Percentiles rank a stretch among this genome's conserved stretches.
Conservation (phyloP, 139 green algal genomes). For the Edaphochlamys debaryana region DNA sequence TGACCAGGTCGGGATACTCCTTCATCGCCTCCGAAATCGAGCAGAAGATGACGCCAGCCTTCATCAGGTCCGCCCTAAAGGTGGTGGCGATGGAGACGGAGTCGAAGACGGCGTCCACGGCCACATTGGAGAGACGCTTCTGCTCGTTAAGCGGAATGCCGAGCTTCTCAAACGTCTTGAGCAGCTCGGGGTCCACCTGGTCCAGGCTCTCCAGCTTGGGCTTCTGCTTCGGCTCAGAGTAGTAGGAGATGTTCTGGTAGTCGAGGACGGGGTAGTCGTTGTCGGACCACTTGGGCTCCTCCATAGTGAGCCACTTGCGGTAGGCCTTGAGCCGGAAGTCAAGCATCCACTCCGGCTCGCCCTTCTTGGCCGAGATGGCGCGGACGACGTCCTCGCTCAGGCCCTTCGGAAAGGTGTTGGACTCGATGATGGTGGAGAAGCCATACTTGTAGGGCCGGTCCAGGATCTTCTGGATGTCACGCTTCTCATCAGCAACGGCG, state of each 20-base stretch:
- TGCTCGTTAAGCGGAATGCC: slow-evolving; percentile 98
- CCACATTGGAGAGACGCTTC: slow-evolving; percentile 98
- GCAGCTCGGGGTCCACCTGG: slow-evolving; percentile 97
- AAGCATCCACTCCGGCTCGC: slow-evolving; percentile 99
- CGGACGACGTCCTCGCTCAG: slow-evolving; percentile 95
- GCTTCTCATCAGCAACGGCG: slow-evolving; percentile 53
- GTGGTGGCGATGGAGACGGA: slow-evolving; percentile 98
- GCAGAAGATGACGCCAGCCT: slow-evolving; percentile 98
- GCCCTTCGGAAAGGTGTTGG: slow-evolving; percentile 71
- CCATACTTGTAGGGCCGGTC: slow-evolving; percentile 94
- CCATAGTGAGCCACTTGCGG: slow-evolving; percentile 97
- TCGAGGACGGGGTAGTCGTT: slow-evolving; percentile 89
- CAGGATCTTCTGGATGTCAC: slow-evolving; percentile 75
- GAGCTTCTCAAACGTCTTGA: slow-evolving; percentile 97
- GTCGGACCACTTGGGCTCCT: slow-evolving; percentile 92
- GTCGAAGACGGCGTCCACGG: slow-evolving; percentile 98
- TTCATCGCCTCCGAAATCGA: slow-evolving; percentile 95
- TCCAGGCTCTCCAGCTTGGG: slow-evolving; percentile 90
- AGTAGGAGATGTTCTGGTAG: slow-evolving; percentile 91
- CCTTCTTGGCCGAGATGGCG: slow-evolving; percentile 97
- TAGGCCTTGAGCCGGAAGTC: slow-evolving; percentile 97
- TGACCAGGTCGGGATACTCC: slow-evolving; percentile 96
- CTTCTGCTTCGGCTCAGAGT: slow-evolving; percentile 94
- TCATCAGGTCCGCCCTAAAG: slow-evolving; percentile 93
- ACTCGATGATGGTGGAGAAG: slow-evolving; percentile 96